Base-by-base conservation (phyloP, 768 basidiomycete species). In the Dendrothele bispora region DNA sequence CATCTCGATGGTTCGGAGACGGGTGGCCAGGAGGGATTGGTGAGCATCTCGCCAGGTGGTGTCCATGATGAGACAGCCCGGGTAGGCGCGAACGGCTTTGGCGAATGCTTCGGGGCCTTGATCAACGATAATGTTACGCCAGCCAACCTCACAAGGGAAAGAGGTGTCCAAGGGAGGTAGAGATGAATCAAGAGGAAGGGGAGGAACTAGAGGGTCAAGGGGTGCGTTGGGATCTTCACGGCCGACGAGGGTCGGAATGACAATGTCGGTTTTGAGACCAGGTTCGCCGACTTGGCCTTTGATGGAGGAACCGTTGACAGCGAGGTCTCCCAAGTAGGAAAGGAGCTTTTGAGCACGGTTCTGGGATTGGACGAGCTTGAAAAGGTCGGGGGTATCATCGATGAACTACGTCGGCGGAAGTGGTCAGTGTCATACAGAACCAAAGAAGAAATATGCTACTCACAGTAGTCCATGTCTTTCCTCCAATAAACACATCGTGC, bases 31-130 rank as follows among this genome's bases (percentile, higher is more conserved):
- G 28, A 99, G 79, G 24, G 94, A 97, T 68, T 99, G 97, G 67
- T 99, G 97, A 20, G 97, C 97, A 61, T 99, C 97, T 66, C 97
- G 90, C 95, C 97, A 98, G 2, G 95, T 98, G 24, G 95, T 98
- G 70, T 99, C 91, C 92, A 94, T 93, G 69, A 97, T 95, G 52
- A 98, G 79, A 46, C 83, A 86, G 47, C 97, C 97, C 43, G 91
- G 91, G 70, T 99, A 98, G 53, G 86, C 88, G 58, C 97, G 87
- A 47, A 98, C 92, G 32, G 97, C 97, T 72, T 94, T 97, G 42
- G 97, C 97, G 62, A 99, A 99, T 2, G 91, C 97, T 67, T 94
- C 97, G 10, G 97, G 97, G 20, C 97, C 97, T 51, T 97, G 79
- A 67, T 98, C 92, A 55, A 97, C 88, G 65, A 99, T 97, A 68